Evolutionary conservation across 768 basidiomycete species (phyloP).

Genomic region (Amanita exitialis): DNA sequence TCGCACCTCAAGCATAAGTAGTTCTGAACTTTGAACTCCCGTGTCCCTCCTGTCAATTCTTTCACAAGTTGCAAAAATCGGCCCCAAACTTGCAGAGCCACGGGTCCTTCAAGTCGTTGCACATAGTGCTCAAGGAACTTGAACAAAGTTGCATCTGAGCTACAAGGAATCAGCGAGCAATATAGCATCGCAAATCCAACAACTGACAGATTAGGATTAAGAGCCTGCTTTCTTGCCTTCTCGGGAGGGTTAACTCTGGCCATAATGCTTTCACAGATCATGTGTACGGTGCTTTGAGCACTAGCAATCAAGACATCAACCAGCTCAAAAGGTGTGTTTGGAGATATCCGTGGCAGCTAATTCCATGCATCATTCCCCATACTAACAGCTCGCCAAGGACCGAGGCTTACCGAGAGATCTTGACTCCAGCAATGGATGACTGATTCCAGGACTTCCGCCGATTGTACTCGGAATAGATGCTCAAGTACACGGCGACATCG

Average conservation of each 20-base stretch:
- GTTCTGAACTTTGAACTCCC: conserved; percentile 61
- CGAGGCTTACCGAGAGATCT: conserved; percentile 34
- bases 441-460: conserved; percentile 76
- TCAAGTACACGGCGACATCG: conserved; percentile 78
- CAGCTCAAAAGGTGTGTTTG: conserved; percentile 64
- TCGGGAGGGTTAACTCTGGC: conserved; percentile 49
- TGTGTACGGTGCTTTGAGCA: conserved; percentile 79
- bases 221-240: conserved; percentile 45
- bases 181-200: not conserved
- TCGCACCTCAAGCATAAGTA: conserved; percentile 66
- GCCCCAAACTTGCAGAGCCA: conserved; percentile 89
- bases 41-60: conserved; percentile 57
- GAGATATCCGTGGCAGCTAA: conserved; percentile 23
- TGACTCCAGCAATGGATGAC: conserved; percentile 77
- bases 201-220: conserved; percentile 61
- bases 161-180: conserved; percentile 19
- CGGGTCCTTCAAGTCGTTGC: conserved; percentile 72
- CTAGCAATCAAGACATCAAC: conserved; percentile 77
- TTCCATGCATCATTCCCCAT: not conserved
- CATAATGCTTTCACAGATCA: conserved; percentile 78
- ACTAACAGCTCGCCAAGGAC: not conserved
- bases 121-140: conserved; percentile 86
- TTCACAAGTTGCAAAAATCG: conserved; percentile 70
- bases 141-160: conserved; percentile 66
- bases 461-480: conserved; percentile 72